These are phyloP conservation scores for Fusarium devonianum DNA, from an alignment of 2,329 filamentous ascomycete species.

Conservation along the genomic window DNA sequence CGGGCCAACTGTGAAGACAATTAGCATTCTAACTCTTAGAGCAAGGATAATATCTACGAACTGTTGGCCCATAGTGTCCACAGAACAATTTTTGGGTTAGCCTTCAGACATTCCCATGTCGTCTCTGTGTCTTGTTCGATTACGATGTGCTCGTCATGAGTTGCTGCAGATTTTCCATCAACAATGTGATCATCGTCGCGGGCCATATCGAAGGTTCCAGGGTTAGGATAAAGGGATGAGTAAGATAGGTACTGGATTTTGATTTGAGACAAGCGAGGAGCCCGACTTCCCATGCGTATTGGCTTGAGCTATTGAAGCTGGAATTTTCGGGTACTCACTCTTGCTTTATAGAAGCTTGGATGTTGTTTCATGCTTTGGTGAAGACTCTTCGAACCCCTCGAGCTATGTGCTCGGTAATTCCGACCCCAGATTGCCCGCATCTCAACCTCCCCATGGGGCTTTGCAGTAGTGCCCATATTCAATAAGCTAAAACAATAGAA, in stretches of 20 bases:
- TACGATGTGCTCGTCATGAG: background rate
- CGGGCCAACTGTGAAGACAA: background rate
- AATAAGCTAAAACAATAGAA: no score
- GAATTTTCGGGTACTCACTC: background rate
- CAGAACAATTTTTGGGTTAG: constrained; percentile 7
- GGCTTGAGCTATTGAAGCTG: background rate
- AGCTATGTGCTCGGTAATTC: background rate
- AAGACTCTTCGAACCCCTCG: background rate
- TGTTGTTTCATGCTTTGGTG: background rate
- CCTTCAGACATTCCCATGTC: constrained; percentile 3
- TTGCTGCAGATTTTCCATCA: background rate
- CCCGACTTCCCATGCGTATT: background rate
- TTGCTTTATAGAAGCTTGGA: background rate
- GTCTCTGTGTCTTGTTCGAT: constrained; percentile 1
- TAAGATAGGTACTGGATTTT: background rate
- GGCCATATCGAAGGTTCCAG: background rate
- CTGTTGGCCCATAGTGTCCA: constrained; percentile 12
- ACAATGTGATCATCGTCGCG: background rate
- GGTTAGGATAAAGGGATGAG: background rate
- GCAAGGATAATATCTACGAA: background rate
- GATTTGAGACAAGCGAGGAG: background rate
- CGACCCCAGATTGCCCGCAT: constrained; percentile 5
- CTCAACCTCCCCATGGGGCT: background rate
- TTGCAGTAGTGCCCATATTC: background rate
- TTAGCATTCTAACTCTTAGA: background rate